Conservation (phyloP, 352 stramenopile species). For the Hyaloperonospora arabidopsidis region DNA sequence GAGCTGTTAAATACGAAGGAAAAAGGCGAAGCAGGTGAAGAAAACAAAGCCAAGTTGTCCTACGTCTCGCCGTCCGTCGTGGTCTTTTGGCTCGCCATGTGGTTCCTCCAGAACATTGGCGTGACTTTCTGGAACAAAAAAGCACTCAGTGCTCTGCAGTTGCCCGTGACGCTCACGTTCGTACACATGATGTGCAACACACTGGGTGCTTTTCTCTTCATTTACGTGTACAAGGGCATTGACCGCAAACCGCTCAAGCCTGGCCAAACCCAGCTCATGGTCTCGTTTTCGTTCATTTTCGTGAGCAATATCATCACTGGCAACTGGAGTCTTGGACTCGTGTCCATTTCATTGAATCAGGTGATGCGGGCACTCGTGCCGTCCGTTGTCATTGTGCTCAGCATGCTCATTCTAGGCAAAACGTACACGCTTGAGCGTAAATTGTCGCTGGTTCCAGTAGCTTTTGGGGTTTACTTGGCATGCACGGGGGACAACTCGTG, state of each 20-base stretch:
- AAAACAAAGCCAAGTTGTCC: constrained; percentile 37
- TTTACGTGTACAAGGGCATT: constrained; percentile 58
- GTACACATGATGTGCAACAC: constrained; percentile 93
- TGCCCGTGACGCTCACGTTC: constrained; percentile 83
- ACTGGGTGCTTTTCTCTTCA: constrained; percentile 74
- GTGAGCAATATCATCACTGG: constrained; percentile 93
- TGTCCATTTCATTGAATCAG: constrained; percentile 95
- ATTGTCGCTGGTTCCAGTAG: constrained; percentile 67
- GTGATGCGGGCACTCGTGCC: constrained; percentile 86
- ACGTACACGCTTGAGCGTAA: constrained; percentile 70
- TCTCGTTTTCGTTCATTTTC: constrained; percentile 90
- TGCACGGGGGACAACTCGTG: constrained; percentile 86
- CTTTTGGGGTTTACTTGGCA: constrained; percentile 74
- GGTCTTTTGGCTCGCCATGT: constrained; percentile 77
- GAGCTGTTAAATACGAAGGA: not conserved
- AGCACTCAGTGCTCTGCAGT: constrained; percentile 57
- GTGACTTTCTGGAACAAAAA: constrained; percentile 95
- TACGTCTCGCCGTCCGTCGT: constrained; percentile 62
- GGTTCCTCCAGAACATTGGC: constrained; percentile 89
- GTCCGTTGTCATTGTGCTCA: constrained; percentile 69
- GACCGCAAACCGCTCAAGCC: constrained; percentile 58
- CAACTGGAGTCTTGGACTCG: constrained; percentile 87
- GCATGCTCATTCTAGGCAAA: constrained; percentile 74
- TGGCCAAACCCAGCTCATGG: constrained; percentile 64
- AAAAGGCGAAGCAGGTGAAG: not conserved